Base-by-base conservation (phyloP, 345 rosid genomes). In the Conringia planisiliqua region DNA sequence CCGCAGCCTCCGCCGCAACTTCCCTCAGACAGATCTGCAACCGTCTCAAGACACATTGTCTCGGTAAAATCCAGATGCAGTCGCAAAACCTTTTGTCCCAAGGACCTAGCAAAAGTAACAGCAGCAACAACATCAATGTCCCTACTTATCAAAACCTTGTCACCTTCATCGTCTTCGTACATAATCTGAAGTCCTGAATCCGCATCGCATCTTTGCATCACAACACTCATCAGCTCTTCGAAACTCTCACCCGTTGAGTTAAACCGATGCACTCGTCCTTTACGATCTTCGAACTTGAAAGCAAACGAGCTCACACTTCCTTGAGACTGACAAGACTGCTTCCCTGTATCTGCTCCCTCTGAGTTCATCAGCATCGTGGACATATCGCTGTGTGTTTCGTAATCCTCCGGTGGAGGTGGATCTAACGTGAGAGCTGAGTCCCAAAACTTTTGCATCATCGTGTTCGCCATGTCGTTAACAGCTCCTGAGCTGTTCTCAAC, bases 391-490 rank as follows among this genome's bases (percentile, higher is more conserved):
- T 84, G 89, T 11, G 97, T 86, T 33, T 95, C 99, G 76, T 81
- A 87, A 79, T 92, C 98, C 68, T 90, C 97, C 0, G 89, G 83
- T 12, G 98, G 93, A 29, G 89, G 83, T 11, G 97, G 93, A 40
- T 92, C 97, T 74, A 87, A 83, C 35, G 92, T 79, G 40, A 95
- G 90, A 16, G 97, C 88, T 9, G 98, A 92, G 57, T 95, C 99
- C 99, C 98, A 95, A 29, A 95, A 95, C 83, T 90, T 95, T 79
- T 95, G 99, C 99, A 92, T 90, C 94, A 95, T 89, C 44, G 98
- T 85, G 66, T 77, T 92, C 67, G 98, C 83, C 75, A 69, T 64
- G 32, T 88, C 99, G 80, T 85, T 89, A 68, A 84, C 97, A 76
- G 91, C 86, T 69, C 96, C 99, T 20, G 94, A 81, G 74, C 91